Evolutionary conservation across 1,284 basidiomycete species (phyloP), one percentile per base, ranked within the genome.

Genomic region (Veloboletus limbatus): DNA sequence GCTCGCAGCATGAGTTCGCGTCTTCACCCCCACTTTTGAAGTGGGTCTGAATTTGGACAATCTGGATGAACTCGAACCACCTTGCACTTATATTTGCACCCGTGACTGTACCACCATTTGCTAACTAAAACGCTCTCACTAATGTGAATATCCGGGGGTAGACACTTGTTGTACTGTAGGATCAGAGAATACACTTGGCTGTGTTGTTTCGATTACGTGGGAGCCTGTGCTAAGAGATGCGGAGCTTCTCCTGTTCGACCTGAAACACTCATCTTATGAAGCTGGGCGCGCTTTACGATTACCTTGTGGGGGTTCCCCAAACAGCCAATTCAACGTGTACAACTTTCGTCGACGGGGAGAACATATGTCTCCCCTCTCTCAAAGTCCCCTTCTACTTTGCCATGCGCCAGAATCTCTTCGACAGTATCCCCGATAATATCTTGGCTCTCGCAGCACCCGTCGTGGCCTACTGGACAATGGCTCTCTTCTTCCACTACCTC

Each of bases 381-480:
- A 9, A 61, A 14, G 48, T 63, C 4, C 84, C 85, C 0, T 83
- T 87, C 67, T 87, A 92, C 69, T 82, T 82, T 56, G 68, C 75
- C 3, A 62, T 73, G 9, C 71, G 76, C 8, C 69, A 73, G 13
- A 69, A 76, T 10, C 62, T 93, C 45, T 46, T 91, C 8, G 68
- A 79, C 8, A 71, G 73, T 41, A 58, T 94, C 44, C 76, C 86
- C 2, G 96, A 98, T 73, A 76, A 85, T 48, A 59, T 79, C 53
- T 71, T 95, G 32, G 79, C 90, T 4, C 73, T 97, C 43, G 74
- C 81, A 4, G 77, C 82, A 0, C 95, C 96, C 2, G 62, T 97
- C 49, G 48, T 88, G 48, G 80, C 84, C n/a, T 98, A 99, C 73
- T 99, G 97, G 96, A 55, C 69, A 3, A 69, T 86, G 34, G 93